These are phyloP conservation scores for Macrotyloma uniflorum DNA, from an alignment of 306 rosid genomes.

Conservation along the genomic window DNA sequence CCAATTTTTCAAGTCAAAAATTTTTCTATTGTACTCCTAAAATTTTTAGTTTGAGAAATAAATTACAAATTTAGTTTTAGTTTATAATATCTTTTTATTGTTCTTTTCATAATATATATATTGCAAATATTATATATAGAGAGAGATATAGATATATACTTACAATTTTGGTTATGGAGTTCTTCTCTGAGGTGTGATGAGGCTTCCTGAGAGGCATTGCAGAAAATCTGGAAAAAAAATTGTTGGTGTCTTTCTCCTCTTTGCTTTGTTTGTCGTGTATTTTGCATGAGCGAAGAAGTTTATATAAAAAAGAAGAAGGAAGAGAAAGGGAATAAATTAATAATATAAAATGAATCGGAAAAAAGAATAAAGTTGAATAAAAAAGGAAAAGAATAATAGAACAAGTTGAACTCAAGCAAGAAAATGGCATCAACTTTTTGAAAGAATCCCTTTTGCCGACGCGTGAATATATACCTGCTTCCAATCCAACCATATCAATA, in stretches of 20 bases:
- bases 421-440: neutral
- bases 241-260: neutral
- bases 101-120: too few species aligned
- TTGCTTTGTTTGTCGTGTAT: neutral
- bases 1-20: too few species aligned
- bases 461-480: neutral
- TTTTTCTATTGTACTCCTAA: too few species aligned
- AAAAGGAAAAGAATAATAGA: neutral
- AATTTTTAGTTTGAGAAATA: too few species aligned
- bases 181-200: conserved; percentile 1
- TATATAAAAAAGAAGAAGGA: neutral
- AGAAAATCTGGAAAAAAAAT: conserved; percentile 23
- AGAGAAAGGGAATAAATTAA: neutral
- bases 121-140: too few species aligned
- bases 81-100: too few species aligned
- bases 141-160: neutral
- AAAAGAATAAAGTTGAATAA: neutral
- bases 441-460: neutral
- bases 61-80: too few species aligned
- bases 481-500: neutral
- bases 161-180: fast-evolving
- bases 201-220: conserved; percentile 46
- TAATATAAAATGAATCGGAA: neutral
- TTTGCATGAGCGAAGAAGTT: neutral
- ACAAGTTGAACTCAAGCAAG: neutral